Base-by-base conservation (phyloP, 2,329 filamentous ascomycete species). In the Elsinoe fawcettii region DNA sequence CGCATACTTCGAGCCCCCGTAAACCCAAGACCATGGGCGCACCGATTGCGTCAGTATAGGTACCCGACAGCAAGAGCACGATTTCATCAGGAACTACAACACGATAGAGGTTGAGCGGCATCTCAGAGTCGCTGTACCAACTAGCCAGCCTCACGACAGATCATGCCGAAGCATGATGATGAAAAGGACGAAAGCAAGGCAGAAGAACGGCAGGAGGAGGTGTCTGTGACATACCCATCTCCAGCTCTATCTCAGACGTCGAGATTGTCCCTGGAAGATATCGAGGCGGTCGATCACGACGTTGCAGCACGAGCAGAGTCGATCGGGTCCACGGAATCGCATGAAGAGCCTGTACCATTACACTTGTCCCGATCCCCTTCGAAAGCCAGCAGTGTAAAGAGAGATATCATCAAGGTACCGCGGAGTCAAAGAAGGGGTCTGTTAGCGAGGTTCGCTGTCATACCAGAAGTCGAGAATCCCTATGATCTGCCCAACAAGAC, bases 401-500 rank as follows among this genome's bases (percentile, higher is more conserved):
- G 58, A n/a, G 64, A 64, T 62, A 70, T 63, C 56, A 62, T 75
- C 14, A 69, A 73, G 51, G 75, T 86, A 1, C 77, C 80, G 1
- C 71, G 77, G 34, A 64, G 69, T 1, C 70, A 81, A 60, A 80
- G 89, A 51, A 78, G 90, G 65, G 91, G 91, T 0, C 74, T 95
- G 1, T 77, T 96, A 49, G 84, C 83, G 1, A 79, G 79, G 36
- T 75, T 95, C 11, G 76, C 87, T 1, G 60, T 95, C 30, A 76
- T 95, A 14, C 86, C 90, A 1, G 91, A 96, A 72, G 83, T 95
- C 12, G 83, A 88, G 46, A 77, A 85, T 30, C 87, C 90, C 0
- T 83, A 85, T 59, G 80, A 88, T 53, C 95, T 96, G 67, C 74
- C 79, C 9, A 80, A 81, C 32, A 79, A 74, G 51, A 88, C 82